Evolutionary conservation across 2,329 filamentous ascomycete genomes (phyloP).

Genomic region (Sporothrix curviconia): DNA sequence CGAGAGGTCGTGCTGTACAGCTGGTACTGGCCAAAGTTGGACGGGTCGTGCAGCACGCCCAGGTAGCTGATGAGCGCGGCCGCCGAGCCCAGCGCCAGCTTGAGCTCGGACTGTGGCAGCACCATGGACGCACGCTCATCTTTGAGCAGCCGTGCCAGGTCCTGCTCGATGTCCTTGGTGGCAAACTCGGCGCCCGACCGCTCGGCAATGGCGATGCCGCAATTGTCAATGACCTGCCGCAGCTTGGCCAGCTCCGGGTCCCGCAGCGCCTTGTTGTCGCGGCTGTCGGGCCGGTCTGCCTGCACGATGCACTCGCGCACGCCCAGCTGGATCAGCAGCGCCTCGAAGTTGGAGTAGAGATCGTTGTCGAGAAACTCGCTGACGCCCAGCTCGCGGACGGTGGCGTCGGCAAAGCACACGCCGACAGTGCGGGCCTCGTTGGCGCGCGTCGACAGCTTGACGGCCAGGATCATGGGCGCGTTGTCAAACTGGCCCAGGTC

Average conservation of each 20-base stretch:
- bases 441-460: conserved; percentile 87
- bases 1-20: conserved; percentile 91
- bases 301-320: conserved; percentile 91
- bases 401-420: conserved; percentile 96
- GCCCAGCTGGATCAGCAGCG: conserved; percentile 88
- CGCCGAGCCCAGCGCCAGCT: conserved; percentile 92
- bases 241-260: conserved; percentile 86
- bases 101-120: conserved; percentile 84
- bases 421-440: conserved; percentile 79
- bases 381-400: conserved; percentile 87
- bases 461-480: conserved; percentile 88
- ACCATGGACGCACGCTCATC: conserved; percentile 72
- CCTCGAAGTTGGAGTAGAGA: conserved; percentile 95
- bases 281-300: conserved; percentile 57
- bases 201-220: conserved; percentile 83
- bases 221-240: conserved; percentile 82
- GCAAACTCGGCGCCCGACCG: conserved; percentile 71
- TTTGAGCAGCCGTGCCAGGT: conserved; percentile 78
- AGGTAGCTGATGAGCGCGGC: conserved; percentile 93
- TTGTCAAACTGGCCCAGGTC: conserved; percentile 81
- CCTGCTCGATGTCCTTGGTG: conserved; percentile 90
- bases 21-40: conserved; percentile 95
- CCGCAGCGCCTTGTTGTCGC: conserved; percentile 58
- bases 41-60: conserved; percentile 78
- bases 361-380: conserved; percentile 99